phyloP scores from a whole-genome alignment of 116 monocot genomes.

The Papilionanthe hybrid region DNA sequence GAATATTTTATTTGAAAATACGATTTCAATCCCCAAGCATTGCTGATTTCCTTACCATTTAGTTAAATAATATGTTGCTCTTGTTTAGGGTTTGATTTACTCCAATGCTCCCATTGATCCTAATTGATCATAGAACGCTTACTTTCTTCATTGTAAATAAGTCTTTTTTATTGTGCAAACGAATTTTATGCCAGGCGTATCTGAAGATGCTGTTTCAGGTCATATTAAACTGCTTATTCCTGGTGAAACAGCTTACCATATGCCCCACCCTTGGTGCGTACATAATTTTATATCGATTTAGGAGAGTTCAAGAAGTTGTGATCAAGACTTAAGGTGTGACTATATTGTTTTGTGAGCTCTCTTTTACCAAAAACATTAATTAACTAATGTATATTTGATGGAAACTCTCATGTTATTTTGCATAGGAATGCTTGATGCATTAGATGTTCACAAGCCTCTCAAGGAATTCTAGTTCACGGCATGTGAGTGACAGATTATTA shows the following conservation, averaged over 20 bases:
- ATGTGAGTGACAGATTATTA: no score
- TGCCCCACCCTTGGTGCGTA: constrained; percentile 82
- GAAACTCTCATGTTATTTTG: background rate
- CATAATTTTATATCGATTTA: background rate
- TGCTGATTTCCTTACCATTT: background rate
- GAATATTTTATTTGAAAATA: background rate
- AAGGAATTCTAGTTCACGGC: no score
- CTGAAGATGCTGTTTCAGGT: constrained; percentile 99
- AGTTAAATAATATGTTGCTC: background rate
- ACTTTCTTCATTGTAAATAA: background rate
- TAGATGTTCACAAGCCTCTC: no score
- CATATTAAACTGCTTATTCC: constrained; percentile 91
- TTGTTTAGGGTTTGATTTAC: background rate
- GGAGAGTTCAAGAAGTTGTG: background rate
- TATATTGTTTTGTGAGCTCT: background rate
- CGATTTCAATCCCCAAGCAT: background rate
- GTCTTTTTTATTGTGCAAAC: background rate
- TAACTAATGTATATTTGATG: background rate
- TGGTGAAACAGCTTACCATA: constrained; percentile 93
- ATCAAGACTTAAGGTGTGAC: background rate
- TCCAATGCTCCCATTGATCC: background rate
- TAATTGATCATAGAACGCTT: background rate
- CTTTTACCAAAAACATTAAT: background rate
- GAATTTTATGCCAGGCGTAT: constrained; percentile 66
- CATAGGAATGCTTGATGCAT: background rate